Percentiles rank a stretch among this genome's conserved stretches.
phyloP scores from a whole-genome alignment of 257 asterid species.

The Verbena officinalis region DNA sequence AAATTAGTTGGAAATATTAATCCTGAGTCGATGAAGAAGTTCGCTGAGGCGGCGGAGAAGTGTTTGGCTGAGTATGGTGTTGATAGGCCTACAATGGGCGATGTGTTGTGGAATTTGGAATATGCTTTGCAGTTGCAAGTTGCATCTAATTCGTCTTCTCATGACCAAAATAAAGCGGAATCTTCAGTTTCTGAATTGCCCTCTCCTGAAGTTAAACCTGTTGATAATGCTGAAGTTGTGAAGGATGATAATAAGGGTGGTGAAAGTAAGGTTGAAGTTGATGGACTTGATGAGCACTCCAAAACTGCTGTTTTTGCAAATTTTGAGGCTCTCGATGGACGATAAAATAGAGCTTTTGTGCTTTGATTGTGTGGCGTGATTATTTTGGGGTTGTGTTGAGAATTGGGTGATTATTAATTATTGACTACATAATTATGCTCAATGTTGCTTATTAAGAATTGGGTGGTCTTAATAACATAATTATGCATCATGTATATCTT shows the following conservation, averaged over 20 bases:
- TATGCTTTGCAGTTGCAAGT: constrained; percentile 70
- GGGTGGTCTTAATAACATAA: too few species aligned
- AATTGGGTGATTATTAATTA: background rate
- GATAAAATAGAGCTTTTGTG: background rate
- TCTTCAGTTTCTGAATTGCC: background rate
- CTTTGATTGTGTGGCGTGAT: background rate
- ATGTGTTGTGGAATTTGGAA: constrained; percentile 70
- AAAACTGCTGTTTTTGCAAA: background rate
- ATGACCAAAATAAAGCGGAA: background rate
- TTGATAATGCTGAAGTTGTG: too few species aligned
- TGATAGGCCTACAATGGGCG: constrained; percentile 80
- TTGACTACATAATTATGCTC: too few species aligned
- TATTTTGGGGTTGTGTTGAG: background rate
- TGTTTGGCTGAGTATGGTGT: constrained; percentile 69
- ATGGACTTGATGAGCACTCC: background rate
- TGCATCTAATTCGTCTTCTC: constrained; percentile 29
- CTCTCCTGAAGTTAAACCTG: background rate
- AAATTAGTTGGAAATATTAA: constrained; percentile 52
- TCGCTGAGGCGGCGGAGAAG: constrained; percentile 67
- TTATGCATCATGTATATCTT: too few species aligned
- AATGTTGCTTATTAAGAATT: too few species aligned
- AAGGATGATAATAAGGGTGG: background rate
- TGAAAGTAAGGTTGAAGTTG: background rate
- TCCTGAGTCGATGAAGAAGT: constrained; percentile 59
- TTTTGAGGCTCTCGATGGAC: background rate